Base-by-base conservation (phyloP, 805 yeast genomes). In the Naumovozyma dairenensis region DNA sequence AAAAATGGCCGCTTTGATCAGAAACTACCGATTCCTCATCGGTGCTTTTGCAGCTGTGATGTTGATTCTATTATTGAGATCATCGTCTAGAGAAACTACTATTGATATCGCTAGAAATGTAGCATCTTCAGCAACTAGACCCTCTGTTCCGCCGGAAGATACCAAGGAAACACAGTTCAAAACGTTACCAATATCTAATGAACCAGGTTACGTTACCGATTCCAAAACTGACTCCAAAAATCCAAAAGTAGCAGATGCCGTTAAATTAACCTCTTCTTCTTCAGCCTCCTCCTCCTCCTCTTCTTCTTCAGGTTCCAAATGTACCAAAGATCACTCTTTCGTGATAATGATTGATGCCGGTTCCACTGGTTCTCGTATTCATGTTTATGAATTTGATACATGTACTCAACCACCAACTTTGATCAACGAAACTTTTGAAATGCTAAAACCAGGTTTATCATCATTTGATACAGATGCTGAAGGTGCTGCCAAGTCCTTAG, bases 301-400 rank as follows among this genome's bases (percentile, higher is more conserved):
- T 6, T 21, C 31, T 33, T 6, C 6, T 24, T 10, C 8, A 24
- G 13, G n/a, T 10, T 34, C 16, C 28, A 16, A 31, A 10, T 69
- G 74, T 49, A 50, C 40, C 3, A 57, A 59, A 31, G 65, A 72
- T 18, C 60, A 72, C 22, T 80, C 81, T 52, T 89, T 70, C 48
- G 96, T 87, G 20, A 72, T 92, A 16, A 86, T 92, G 96, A 67
- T 92, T 36, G 99, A 92, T 65, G 98, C 98, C 6, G 99, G 98
- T 6, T 87, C 97, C 1, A 80, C 94, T 12, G 98, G 98, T 21
- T 86, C 96, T 12, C 77, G 98, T 58, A 82, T 92, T 25, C 99
- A 93, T 59, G 79, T 92, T 31, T 92, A 93, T 62, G 77, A 81
- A 48, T 92, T 92, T 63, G 83, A 85, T 63, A 77, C 84, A 36